These are phyloP conservation scores for Talaromyces adpressus DNA, from an alignment of 495 filamentous ascomycete genomes.

Conservation along the genomic window DNA sequence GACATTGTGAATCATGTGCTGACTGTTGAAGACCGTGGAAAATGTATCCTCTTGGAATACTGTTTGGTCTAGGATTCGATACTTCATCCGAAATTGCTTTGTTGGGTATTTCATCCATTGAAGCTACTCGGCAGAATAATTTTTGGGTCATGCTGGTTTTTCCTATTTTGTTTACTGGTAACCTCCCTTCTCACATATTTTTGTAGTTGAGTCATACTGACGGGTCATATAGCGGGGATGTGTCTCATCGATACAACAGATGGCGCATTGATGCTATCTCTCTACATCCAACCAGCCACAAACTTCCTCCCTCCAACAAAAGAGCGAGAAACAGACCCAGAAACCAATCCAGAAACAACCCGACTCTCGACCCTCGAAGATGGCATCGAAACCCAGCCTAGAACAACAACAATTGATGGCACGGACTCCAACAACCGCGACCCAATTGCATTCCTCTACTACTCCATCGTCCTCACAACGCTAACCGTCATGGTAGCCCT, in stretches of 20 bases:
- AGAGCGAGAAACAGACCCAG: constrained; percentile 8
- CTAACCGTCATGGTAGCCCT: constrained; percentile 85
- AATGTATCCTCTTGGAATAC: constrained; percentile 83
- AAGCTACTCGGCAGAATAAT: constrained; percentile 75
- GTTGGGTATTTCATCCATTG: constrained; percentile 79
- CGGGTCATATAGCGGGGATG: constrained; percentile 60
- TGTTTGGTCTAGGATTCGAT: constrained; percentile 95
- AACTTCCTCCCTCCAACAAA: constrained; percentile 36
- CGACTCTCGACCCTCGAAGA: neutral
- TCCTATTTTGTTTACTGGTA: constrained; percentile 82
- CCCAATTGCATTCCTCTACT: constrained; percentile 82
- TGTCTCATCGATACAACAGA: constrained; percentile 85
- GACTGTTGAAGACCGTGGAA: constrained; percentile 69
- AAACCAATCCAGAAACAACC: neutral
- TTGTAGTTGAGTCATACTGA: neutral
- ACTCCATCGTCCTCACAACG: constrained; percentile 81
- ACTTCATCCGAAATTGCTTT: constrained; percentile 92
- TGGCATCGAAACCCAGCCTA: neutral
- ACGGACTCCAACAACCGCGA: constrained; percentile 47
- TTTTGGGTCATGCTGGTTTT: constrained; percentile 96
- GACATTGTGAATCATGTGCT: neutral
- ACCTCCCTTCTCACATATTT: neutral
- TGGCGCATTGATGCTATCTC: constrained; percentile 88
- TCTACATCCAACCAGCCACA: constrained; percentile 64
- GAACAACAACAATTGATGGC: neutral